A percentile compares a stretch with the other conserved stretches of the same genome.
phyloP scores from a whole-genome alignment of 2,329 filamentous ascomycete species.

The Zelopaecilomyces penicillatus region DNA sequence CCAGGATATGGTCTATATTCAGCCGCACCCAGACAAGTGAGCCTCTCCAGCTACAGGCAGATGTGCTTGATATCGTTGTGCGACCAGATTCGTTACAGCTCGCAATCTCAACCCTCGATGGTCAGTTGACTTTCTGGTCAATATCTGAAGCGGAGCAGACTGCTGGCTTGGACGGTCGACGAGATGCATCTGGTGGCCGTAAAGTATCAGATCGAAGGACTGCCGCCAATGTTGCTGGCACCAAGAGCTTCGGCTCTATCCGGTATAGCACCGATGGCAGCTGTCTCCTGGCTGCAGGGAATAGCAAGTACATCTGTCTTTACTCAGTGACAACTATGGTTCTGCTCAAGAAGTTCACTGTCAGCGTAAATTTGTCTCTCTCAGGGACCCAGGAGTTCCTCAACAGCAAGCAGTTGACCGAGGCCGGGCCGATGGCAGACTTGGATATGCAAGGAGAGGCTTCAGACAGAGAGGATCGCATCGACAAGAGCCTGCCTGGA shows the following conservation, averaged over 20 bases:
- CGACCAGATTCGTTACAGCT: constrained; percentile 87
- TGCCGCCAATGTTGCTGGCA: constrained; percentile 82
- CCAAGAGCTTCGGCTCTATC: constrained; percentile 82
- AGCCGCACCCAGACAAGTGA: constrained; percentile 90
- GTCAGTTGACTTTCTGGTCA: constrained; percentile 92
- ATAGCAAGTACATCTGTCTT: constrained; percentile 97
- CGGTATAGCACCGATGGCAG: constrained; percentile 87
- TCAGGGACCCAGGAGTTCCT: constrained; percentile 96
- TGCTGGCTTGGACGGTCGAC: constrained; percentile 76
- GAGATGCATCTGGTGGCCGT: constrained; percentile 87
- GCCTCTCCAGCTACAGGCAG: constrained; percentile 82
- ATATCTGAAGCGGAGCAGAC: constrained; percentile 81
- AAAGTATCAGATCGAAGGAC: constrained; percentile 82
- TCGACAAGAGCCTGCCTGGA: constrained; percentile 73
- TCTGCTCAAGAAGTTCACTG: constrained; percentile 87
- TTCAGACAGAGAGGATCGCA: constrained; percentile 78
- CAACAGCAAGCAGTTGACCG: constrained; percentile 84
- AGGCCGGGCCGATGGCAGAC: constrained; percentile 77
- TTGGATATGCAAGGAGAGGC: constrained; percentile 82
- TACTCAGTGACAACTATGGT: constrained; percentile 94
- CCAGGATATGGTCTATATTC: constrained; percentile 94
- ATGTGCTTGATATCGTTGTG: constrained; percentile 79
- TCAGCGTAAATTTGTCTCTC: constrained; percentile 89
- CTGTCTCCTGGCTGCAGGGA: constrained; percentile 82
- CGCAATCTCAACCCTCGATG: constrained; percentile 85